Evolutionary conservation across 148 eudicot species (phyloP).

Genomic region (Rhododendron simsii): DNA sequence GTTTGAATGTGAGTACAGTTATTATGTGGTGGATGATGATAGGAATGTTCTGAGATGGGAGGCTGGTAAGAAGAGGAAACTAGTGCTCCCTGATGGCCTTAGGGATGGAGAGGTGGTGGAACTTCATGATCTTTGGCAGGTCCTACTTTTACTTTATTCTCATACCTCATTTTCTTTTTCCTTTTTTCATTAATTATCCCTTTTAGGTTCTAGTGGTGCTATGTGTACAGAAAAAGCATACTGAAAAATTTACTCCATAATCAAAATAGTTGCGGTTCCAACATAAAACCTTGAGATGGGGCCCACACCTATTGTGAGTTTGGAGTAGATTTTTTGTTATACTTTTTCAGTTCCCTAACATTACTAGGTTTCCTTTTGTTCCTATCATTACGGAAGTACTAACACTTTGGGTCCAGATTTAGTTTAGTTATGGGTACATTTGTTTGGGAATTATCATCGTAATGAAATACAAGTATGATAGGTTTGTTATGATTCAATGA

Average conservation of each 20-base stretch:
- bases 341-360: not conserved
- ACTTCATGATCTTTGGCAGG: slow-evolving; percentile 98
- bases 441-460: not conserved
- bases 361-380: not conserved
- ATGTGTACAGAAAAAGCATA: too few species aligned
- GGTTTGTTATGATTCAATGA: not conserved
- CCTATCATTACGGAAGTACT: not conserved
- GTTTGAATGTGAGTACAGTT: slow-evolving; percentile 67
- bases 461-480: not conserved
- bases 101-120: slow-evolving; percentile 65
- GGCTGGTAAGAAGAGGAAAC: slow-evolving; percentile 66
- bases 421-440: not conserved
- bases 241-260: not conserved
- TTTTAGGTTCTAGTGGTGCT: not conserved
- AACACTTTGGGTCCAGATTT: not conserved
- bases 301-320: not conserved
- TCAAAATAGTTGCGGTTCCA: not conserved
- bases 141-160: slow-evolving; percentile 15
- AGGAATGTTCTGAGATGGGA: slow-evolving; percentile 80
- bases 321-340: not conserved
- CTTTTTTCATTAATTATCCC: not conserved
- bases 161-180: not conserved
- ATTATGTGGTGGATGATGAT: slow-evolving; percentile 83
- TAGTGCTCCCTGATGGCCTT: slow-evolving; percentile 50
- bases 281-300: not conserved